Conservation (phyloP, 2,329 filamentous ascomycete species). For the Fusarium sp. region DNA sequence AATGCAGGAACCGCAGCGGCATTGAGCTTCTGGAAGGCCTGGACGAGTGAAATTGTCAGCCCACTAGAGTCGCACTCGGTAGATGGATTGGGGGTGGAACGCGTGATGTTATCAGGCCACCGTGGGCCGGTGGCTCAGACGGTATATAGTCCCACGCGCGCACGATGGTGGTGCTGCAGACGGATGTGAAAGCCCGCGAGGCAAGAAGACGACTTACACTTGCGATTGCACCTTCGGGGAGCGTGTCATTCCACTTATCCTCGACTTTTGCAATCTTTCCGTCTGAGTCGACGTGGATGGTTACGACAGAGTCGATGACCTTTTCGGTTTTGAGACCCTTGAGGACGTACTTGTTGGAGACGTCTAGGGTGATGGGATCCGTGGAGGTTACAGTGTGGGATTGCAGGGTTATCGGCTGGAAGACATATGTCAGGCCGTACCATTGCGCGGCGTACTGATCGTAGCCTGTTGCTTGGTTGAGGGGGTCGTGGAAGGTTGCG, state of each 20-base stretch:
- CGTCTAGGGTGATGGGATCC: constrained; percentile 68
- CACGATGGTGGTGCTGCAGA: constrained; percentile 16
- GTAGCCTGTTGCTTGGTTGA: constrained; percentile 67
- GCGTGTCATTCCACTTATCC: constrained; percentile 52
- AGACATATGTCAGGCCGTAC: constrained; percentile 70
- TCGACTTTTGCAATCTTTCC: constrained; percentile 52
- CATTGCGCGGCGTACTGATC: constrained; percentile 61
- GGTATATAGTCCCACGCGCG: constrained; percentile 28
- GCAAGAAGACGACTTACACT: constrained; percentile 44
- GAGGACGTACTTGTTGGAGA: constrained; percentile 52
- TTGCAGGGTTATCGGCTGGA: constrained; percentile 62
- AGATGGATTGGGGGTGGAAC: constrained; percentile 22
- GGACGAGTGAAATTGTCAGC: constrained; percentile 30
- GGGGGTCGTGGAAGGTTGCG: constrained; percentile 67
- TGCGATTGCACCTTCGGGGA: constrained; percentile 50
- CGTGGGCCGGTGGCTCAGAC: constrained; percentile 41
- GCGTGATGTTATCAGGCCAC: constrained; percentile 42
- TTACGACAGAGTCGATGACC: constrained; percentile 57
- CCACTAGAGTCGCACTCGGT: constrained; percentile 13
- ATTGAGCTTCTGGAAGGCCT: constrained; percentile 28
- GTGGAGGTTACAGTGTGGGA: constrained; percentile 62
- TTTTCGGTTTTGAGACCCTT: constrained; percentile 58
- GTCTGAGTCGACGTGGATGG: constrained; percentile 48
- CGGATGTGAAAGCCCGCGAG: not conserved
- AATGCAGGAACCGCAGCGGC: constrained; percentile 24